Conservation (phyloP, 1,139 yeast genomes). For the Diutina pseudorugosa region DNA sequence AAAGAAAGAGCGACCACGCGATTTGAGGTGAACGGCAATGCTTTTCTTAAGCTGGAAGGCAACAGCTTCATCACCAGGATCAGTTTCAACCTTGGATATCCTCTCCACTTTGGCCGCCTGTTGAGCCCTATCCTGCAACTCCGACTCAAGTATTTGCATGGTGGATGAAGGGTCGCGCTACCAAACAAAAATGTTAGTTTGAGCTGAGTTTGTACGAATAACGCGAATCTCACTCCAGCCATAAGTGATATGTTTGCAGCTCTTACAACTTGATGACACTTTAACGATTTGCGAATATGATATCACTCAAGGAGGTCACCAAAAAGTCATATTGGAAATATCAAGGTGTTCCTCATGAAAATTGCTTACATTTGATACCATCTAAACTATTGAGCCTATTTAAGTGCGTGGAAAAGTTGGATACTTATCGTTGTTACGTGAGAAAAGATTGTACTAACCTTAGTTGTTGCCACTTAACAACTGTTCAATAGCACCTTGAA, state of each 20-base stretch:
- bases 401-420: too few species aligned
- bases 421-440: too few species aligned
- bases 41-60: conserved; percentile 1
- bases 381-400: too few species aligned
- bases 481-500: conserved; percentile 92
- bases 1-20: conserved; percentile 12
- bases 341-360: too few species aligned
- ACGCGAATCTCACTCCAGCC: neutral
- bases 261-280: too few species aligned
- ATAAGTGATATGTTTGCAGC: too few species aligned
- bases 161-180: neutral
- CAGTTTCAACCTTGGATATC: neutral
- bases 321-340: too few species aligned
- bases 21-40: conserved; percentile 2
- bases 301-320: too few species aligned
- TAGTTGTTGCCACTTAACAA: conserved; percentile 27
- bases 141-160: neutral
- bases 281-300: too few species aligned
- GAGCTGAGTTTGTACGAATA: neutral
- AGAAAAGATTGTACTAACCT: neutral
- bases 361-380: too few species aligned
- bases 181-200: neutral
- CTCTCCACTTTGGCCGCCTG: neutral
- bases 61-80: neutral
- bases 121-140: neutral